Conservation (phyloP, 345 rosid species). For the Ceriops tagal region DNA sequence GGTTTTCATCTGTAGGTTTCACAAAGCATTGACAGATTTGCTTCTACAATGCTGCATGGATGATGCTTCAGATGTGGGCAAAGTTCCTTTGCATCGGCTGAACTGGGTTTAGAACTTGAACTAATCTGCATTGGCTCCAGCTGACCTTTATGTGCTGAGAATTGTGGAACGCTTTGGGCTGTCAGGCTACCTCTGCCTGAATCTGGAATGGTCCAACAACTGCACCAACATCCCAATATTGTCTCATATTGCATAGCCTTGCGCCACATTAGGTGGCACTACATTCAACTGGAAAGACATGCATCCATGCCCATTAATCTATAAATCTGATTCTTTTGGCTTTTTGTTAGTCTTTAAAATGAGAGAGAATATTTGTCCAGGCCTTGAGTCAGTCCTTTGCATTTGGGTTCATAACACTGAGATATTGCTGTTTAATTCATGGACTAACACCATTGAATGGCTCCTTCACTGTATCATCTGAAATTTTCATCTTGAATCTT, state of each 20-base stretch:
- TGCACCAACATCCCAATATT: constrained; percentile 29
- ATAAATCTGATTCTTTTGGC: neutral
- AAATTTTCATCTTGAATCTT: too few relatives aligned
- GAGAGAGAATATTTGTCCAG: too few relatives aligned
- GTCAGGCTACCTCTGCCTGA: constrained; percentile 53
- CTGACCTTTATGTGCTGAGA: constrained; percentile 72
- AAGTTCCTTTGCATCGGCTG: constrained; percentile 95
- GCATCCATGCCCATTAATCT: too few relatives aligned
- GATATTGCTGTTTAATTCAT: too few relatives aligned
- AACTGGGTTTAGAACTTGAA: constrained; percentile 88
- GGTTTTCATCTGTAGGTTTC: constrained; percentile 46
- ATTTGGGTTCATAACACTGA: too few relatives aligned
- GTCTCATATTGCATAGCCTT: neutral
- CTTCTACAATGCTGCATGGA: constrained; percentile 90
- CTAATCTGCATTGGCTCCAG: constrained; percentile 90
- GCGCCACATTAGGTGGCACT: neutral
- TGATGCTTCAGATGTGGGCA: constrained; percentile 69
- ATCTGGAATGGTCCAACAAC: constrained; percentile 52
- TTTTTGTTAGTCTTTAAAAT: too few relatives aligned
- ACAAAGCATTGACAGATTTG: constrained; percentile 69
- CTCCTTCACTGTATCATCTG: too few relatives aligned
- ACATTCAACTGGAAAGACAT: neutral
- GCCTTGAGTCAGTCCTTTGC: too few relatives aligned
- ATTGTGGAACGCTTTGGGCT: constrained; percentile 80
- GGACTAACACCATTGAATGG: too few relatives aligned